Percentiles rank a stretch among this genome's conserved stretches.
Conservation (phyloP, 192 early-diverging fungal genomes). For the Podila horticola region DNA sequence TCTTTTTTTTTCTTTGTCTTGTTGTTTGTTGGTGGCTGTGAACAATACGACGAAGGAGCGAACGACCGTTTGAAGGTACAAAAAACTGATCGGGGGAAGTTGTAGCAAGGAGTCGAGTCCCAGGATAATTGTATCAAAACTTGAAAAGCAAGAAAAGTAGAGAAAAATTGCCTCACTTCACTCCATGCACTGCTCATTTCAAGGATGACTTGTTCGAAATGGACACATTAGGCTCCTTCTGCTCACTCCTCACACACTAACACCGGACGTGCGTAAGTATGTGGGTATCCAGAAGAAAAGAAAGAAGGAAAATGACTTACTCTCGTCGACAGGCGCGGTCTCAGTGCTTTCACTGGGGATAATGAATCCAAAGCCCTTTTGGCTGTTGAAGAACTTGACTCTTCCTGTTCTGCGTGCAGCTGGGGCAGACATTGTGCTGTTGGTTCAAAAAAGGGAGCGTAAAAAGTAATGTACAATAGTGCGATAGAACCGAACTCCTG, state of each 20-base stretch:
- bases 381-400: conserved; percentile 90
- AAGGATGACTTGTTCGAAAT: too few relatives aligned
- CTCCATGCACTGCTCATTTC: not conserved
- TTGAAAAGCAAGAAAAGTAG: too few relatives aligned
- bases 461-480: not conserved
- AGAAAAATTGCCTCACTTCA: too few relatives aligned
- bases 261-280: not conserved
- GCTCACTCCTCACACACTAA: not conserved
- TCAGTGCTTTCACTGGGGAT: conserved; percentile 71
- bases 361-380: conserved; percentile 93
- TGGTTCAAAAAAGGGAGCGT: not conserved
- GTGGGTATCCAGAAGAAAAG: not conserved
- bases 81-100: too few relatives aligned
- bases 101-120: too few relatives aligned
- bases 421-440: conserved; percentile 29
- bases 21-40: not conserved
- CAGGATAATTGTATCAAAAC: too few relatives aligned
- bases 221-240: not conserved
- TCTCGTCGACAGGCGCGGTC: conserved; percentile 73
- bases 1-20: not conserved
- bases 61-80: too few relatives aligned
- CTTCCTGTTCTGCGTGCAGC: conserved; percentile 59
- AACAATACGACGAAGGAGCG: too few relatives aligned
- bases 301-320: conserved; percentile 57
- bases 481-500: not conserved